Conservation (phyloP, 257 asterid species). For the Solanum infundibuliforme region DNA sequence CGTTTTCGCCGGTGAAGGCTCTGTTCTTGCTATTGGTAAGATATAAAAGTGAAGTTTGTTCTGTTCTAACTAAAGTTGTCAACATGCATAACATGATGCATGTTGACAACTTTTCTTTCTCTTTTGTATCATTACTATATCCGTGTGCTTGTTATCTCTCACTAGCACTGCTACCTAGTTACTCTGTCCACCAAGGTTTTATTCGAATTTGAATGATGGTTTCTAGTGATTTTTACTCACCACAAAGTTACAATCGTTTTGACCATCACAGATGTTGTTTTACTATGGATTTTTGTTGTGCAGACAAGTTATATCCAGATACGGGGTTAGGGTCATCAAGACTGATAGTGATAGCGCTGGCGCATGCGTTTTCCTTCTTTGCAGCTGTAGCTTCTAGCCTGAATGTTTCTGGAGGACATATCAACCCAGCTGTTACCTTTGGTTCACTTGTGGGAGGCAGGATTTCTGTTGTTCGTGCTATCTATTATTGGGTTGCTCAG, state of each 20-base stretch:
- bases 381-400: conserved; percentile 83
- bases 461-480: conserved; percentile 57
- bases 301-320: conserved; percentile 55
- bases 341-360: conserved; percentile 49
- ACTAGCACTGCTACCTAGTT: too few relatives aligned
- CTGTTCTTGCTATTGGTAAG: conserved; percentile 70
- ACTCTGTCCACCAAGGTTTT: background rate
- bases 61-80: background rate
- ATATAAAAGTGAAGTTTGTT: background rate
- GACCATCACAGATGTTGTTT: background rate
- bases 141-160: too few relatives aligned
- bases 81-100: background rate
- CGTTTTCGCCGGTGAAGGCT: conserved; percentile 88
- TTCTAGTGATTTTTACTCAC: background rate
- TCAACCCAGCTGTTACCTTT: conserved; percentile 86
- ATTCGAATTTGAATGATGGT: background rate
- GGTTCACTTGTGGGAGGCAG: conserved; percentile 90
- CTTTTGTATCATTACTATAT: background rate
- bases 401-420: conserved; percentile 91
- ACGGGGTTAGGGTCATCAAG: conserved; percentile 44
- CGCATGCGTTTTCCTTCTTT: conserved; percentile 58
- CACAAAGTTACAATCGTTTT: too few relatives aligned
- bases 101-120: background rate
- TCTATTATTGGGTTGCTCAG: conserved; percentile 95
- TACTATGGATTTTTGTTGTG: background rate